Percentiles rank a stretch among this genome's conserved stretches.
These are phyloP conservation scores for Neurospora sp. DNA, from an alignment of 2,329 filamentous ascomycete species.

Conservation along the genomic window DNA sequence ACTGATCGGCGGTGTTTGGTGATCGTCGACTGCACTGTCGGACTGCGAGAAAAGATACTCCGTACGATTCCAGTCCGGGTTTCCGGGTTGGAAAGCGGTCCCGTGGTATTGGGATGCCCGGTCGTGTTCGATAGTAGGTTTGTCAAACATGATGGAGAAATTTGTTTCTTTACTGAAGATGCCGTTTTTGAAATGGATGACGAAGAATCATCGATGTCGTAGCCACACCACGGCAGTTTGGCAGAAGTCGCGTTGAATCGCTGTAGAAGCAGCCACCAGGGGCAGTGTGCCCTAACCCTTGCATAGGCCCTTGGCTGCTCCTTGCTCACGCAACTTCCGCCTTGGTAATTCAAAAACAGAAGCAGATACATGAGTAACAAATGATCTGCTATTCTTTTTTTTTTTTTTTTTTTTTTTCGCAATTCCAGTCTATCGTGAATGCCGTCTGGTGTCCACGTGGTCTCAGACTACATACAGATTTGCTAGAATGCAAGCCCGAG, in stretches of 20 bases:
- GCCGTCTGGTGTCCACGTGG: background rate
- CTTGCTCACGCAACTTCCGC: background rate
- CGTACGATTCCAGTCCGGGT: background rate
- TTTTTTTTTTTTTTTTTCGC: too few species aligned
- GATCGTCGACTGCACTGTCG: background rate
- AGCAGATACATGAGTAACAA: background rate
- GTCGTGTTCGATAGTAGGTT: background rate
- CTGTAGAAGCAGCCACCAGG: background rate
- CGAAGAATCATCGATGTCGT: background rate
- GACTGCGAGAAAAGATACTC: background rate
- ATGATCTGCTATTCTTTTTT: too few species aligned
- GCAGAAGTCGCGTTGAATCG: background rate
- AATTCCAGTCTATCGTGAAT: background rate
- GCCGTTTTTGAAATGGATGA: background rate
- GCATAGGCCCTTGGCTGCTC: background rate
- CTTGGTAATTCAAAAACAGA: background rate
- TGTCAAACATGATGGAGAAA: background rate
- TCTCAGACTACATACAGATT: background rate
- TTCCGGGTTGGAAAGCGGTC: background rate
- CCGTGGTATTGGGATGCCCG: background rate
- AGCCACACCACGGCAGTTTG: background rate
- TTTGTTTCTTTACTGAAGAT: background rate
- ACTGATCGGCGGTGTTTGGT: background rate
- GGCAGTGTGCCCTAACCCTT: background rate
- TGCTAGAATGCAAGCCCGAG: background rate